Evolutionary conservation across 1,139 yeast genomes (phyloP), one percentile per base, ranked within the genome.

Genomic region (Waltiozyma sp.): DNA sequence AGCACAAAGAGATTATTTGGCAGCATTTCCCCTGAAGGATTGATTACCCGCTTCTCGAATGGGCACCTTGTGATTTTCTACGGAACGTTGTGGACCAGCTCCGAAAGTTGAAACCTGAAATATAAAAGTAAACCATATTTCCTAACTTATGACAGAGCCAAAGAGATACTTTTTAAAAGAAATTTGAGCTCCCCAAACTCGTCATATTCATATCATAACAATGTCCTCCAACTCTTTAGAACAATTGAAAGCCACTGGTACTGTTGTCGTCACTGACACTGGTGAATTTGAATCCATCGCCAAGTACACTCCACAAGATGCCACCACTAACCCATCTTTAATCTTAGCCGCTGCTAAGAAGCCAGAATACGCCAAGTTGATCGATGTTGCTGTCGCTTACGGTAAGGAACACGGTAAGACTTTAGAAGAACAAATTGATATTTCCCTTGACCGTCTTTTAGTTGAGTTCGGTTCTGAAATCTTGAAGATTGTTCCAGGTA

Each of bases 201-300:
- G 23, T 18, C 23, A 16, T n/a, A 18, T n/a, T 35, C 36, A 33
- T 35, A 18, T 13, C 23, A 34, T 24, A 40, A 49, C 41, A 55
- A 76, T 75, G 77, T 62, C 72, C 39, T 50, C 77, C 44, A 80
- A 80, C 74, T 84, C 96, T 46, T 75, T 89, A 62, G 97, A 83
- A 68, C 91, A 84, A 72, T 78, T 91, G 65, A 91, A 91, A 69
- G 89, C 95, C 54, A 68, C 96, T 48, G 97, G 97, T 58, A 91
- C 98, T 56, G 81, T 77, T 57, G 95, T 91, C 61, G 98, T 91
- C 63, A 86, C 98, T 55, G 98, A 91, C 73, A 89, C 97, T 51
- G 98, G 98, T 73, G 98, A 91, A 69, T 91, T 91, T 64, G 97
- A 88, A 68, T 82, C 93, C 54, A 91, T 91, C 64, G 96, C 96